A percentile compares a stretch with the other conserved stretches of the same genome.
Conservation (phyloP, 176 grass and related monocot species). For the Tillandsia leiboldiana region DNA sequence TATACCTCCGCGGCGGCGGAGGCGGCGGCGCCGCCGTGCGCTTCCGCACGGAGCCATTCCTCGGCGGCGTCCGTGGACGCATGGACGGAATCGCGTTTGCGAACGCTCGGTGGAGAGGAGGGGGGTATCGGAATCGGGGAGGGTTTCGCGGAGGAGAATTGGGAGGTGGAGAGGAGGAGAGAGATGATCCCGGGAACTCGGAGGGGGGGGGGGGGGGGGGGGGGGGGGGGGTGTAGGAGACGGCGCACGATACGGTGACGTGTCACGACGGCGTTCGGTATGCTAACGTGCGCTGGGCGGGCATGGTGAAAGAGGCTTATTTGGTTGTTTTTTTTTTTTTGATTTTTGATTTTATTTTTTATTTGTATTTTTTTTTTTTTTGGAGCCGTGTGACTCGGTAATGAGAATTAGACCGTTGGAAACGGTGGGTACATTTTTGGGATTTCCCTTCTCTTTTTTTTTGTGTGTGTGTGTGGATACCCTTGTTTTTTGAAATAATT, state of each 20-base stretch:
- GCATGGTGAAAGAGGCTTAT: not conserved
- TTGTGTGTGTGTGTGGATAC: too few relatives aligned
- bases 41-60: constrained; percentile 27
- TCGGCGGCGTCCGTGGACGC: constrained; percentile 1
- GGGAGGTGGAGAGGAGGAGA: constrained; percentile 10
- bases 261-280: not conserved
- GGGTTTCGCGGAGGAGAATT: constrained; percentile 6
- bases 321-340: not conserved
- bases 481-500: too few relatives aligned
- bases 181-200: constrained; percentile 1
- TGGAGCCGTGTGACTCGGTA: too few relatives aligned
- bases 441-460: too few relatives aligned
- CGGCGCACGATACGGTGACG: not conserved
- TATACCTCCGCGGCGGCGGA: constrained; percentile 37
- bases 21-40: constrained; percentile 65
- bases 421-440: too few relatives aligned
- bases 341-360: too few relatives aligned
- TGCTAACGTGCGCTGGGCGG: not conserved
- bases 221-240: not conserved
- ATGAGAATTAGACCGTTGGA: too few relatives aligned
- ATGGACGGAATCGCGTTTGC: constrained; percentile 10
- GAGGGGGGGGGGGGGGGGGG: not conserved
- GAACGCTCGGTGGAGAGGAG: not conserved
- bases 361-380: too few relatives aligned
- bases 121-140: not conserved